Percentiles rank a stretch among this genome's conserved stretches.
Conservation (phyloP, 2,329 filamentous ascomycete species). For the Fusarium bactridioides region DNA sequence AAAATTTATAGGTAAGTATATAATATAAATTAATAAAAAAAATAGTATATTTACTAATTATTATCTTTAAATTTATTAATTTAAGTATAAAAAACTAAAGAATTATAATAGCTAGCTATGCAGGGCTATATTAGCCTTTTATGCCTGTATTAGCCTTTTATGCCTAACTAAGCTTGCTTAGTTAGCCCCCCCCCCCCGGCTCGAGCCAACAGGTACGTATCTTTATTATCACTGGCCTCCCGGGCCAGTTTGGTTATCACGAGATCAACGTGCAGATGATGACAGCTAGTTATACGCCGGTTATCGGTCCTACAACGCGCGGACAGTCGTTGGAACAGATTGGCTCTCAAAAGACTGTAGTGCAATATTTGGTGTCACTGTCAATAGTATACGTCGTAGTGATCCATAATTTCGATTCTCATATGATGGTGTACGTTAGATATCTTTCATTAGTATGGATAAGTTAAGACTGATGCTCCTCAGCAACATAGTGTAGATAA, state of each 20-base stretch:
- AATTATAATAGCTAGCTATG: too few relatives aligned
- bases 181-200: too few relatives aligned
- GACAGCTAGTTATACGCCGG: neutral
- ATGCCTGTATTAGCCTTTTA: too few relatives aligned
- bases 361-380: neutral
- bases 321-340: neutral
- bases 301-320: neutral
- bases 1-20: too few relatives aligned
- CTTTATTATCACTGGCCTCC: neutral
- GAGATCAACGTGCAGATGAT: neutral
- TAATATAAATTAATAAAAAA: too few relatives aligned
- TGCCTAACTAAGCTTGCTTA: too few relatives aligned
- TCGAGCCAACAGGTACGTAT: conserved; percentile 16
- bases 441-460: neutral
- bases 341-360: neutral
- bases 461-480: conserved; percentile 70
- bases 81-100: too few relatives aligned
- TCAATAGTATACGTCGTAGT: neutral
- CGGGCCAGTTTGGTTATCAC: neutral
- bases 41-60: too few relatives aligned
- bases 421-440: conserved; percentile 23
- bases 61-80: too few relatives aligned
- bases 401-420: neutral
- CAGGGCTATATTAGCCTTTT: too few relatives aligned
- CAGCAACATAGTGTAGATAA: conserved; percentile 94